A percentile compares a stretch with the other conserved stretches of the same genome.
Evolutionary conservation across 768 basidiomycete genomes (phyloP).

Genomic region (Mycena olivaceomarginata): DNA sequence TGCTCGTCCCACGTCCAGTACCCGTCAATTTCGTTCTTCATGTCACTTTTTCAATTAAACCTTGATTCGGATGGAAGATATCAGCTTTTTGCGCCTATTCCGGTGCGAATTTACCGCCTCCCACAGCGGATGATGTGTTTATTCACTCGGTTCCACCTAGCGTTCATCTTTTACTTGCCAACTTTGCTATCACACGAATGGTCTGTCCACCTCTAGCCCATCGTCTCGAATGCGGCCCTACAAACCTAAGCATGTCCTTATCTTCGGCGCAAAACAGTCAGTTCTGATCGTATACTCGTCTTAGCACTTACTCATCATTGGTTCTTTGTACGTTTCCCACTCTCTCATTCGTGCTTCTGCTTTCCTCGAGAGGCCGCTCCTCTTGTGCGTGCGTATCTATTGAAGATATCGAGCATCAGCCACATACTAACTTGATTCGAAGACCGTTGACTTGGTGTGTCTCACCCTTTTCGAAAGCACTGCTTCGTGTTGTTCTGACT

Average conservation of each 20-base stretch:
- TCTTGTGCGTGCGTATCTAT: too few relatives aligned
- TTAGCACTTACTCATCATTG: too few relatives aligned
- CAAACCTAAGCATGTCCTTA: too few relatives aligned
- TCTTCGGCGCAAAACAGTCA: too few relatives aligned
- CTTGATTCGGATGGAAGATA: not conserved
- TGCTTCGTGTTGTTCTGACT: not conserved
- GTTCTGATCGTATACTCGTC: too few relatives aligned
- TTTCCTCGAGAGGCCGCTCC: too few relatives aligned
- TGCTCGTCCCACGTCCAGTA: not conserved
- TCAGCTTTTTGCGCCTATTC: constrained; percentile 2
- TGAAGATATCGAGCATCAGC: too few relatives aligned
- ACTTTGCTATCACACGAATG: constrained; percentile 6
- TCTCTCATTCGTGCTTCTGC: too few relatives aligned
- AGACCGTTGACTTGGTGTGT: not conserved
- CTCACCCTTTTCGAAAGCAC: not conserved
- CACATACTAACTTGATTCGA: too few relatives aligned
- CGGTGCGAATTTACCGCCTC: not conserved
- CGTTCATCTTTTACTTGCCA: constrained; percentile 5
- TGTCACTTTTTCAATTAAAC: not conserved
- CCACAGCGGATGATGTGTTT: not conserved
- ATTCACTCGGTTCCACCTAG: constrained; percentile 2
- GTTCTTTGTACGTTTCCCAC: too few relatives aligned
- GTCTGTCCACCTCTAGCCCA: not conserved
- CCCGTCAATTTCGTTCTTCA: not conserved
- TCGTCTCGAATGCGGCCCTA: constrained; percentile 3